Evolutionary conservation across 2,329 filamentous ascomycete species (phyloP).

Genomic region (Zalaria sp.): DNA sequence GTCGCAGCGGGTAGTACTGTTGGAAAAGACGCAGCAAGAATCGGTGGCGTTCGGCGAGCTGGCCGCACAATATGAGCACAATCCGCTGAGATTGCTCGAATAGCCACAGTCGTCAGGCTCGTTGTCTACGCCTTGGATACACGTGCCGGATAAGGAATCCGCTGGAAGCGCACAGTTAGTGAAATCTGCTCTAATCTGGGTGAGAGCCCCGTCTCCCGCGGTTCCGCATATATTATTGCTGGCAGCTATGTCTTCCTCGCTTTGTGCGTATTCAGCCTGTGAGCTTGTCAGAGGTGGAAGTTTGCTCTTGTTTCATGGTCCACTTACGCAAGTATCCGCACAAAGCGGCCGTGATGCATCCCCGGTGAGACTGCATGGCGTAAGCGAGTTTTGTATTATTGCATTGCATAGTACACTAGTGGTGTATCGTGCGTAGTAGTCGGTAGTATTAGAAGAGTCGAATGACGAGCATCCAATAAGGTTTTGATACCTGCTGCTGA

Average conservation of each 20-base stretch:
- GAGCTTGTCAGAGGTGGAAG: constrained; percentile 7
- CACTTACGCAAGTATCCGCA: constrained; percentile 70
- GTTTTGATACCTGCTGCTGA: constrained; percentile 53
- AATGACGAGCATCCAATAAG: constrained; percentile 69
- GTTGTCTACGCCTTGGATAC: constrained; percentile 64
- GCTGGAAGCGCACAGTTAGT: constrained; percentile 74
- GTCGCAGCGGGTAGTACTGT: constrained; percentile 58
- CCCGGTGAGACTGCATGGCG: constrained; percentile 51
- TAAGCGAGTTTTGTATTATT: constrained; percentile 78
- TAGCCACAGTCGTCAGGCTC: constrained; percentile 83
- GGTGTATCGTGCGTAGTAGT: constrained; percentile 86
- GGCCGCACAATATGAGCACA: constrained; percentile 75
- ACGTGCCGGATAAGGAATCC: constrained; percentile 59
- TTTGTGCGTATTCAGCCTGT: constrained; percentile 69
- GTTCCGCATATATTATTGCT: constrained; percentile 59
- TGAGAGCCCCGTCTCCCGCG: constrained; percentile 44
- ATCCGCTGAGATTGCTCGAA: constrained; percentile 51
- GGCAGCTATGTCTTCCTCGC: constrained; percentile 71
- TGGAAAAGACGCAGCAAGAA: constrained; percentile 78
- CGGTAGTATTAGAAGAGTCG: constrained; percentile 62
- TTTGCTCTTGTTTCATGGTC: constrained; percentile 1
- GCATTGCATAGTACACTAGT: constrained; percentile 86
- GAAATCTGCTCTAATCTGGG: constrained; percentile 82
- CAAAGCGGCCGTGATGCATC: constrained; percentile 61
- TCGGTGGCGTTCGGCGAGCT: constrained; percentile 86